Percentiles rank a stretch among this genome's conserved stretches.
These are phyloP conservation scores for Diaporthe longicolla DNA, from an alignment of 2,329 filamentous ascomycete species.

Conservation along the genomic window DNA sequence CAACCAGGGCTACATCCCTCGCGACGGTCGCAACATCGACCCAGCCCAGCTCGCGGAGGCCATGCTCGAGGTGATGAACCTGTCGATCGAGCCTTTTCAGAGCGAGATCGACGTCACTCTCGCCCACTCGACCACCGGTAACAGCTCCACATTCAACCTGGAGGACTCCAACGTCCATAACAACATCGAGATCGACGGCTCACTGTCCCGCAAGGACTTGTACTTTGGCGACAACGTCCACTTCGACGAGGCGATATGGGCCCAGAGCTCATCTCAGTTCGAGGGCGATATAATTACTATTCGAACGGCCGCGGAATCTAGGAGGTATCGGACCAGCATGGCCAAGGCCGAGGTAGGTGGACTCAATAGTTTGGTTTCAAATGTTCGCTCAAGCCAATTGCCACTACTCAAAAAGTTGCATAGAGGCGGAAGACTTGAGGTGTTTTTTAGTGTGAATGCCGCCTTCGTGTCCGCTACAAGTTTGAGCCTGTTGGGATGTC, in stretches of 20 bases:
- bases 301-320: slow-evolving; percentile 41
- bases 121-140: slow-evolving; percentile 39
- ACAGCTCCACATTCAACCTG: slow-evolving; percentile 44
- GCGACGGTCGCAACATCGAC: slow-evolving; percentile 50
- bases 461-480: no score
- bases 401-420: no score
- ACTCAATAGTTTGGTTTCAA: background rate
- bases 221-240: slow-evolving; percentile 36
- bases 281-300: slow-evolving; percentile 45
- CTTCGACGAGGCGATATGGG: slow-evolving; percentile 29
- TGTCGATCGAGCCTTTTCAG: slow-evolving; percentile 46
- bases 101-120: slow-evolving; percentile 51
- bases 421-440: no score
- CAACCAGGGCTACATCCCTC: slow-evolving; percentile 55
- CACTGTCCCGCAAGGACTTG: slow-evolving; percentile 50
- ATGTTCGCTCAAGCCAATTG: background rate
- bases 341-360: background rate
- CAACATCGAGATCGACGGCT: slow-evolving; percentile 45
- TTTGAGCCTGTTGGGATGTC: no score
- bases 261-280: slow-evolving; percentile 39
- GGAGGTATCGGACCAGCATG: background rate
- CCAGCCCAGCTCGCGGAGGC: slow-evolving; percentile 46
- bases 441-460: no score
- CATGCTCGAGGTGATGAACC: slow-evolving; percentile 49
- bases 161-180: slow-evolving; percentile 44